Base-by-base conservation (phyloP, 2,329 filamentous ascomycete genomes). In the Purpureocillium takamizusanense region DNA sequence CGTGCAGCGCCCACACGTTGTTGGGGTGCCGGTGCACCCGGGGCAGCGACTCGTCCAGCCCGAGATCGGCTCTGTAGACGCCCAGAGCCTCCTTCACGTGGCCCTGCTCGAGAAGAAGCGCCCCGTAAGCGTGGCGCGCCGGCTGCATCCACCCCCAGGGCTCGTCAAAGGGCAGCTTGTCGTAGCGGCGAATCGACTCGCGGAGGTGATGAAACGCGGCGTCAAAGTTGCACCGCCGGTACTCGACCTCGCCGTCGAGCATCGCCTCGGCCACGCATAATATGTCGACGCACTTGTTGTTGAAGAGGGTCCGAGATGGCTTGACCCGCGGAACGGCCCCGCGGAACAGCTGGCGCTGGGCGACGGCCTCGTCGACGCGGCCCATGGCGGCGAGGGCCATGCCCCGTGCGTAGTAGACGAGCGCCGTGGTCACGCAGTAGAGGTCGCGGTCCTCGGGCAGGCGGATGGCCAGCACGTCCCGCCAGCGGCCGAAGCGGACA, bases 141-240 rank as follows among this genome's bases (percentile, higher is more conserved):
- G 83, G 83, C 51, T 84, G 79, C 81, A 87, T 86, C 82, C 83
- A 87, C 0, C 79, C 80, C 82, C 82, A 86, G 0, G 83, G 83
- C 53, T 88, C 83, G 35, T 81, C 78, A 43, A 84, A 87, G 0
- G 76, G 76, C 21, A 87, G 65, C 0, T 55, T 58, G 48, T 84
- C 81, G 44, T 85, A 79, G 3, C 74, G 65, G 1, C 60, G 51
- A 16, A 84, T 75, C 0, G 81, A 70, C 10, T 62, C 63, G 2
- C 70, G 67, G 3, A 88, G 62, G 37, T 74, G 66, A 3, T 59
- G 50, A 51, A 84, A 86, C 0, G 82, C 83, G 0, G 53, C 35
- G 0, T 76, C 69, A 38, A 72, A 69, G 36, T 81, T 70, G 0
- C 69, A 70, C 3, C 65, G 65, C 2, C 84, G 77, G 49, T 88